These are phyloP conservation scores for Talaromyces sp. DNA, from an alignment of 2,329 filamentous ascomycete species.

Conservation along the genomic window DNA sequence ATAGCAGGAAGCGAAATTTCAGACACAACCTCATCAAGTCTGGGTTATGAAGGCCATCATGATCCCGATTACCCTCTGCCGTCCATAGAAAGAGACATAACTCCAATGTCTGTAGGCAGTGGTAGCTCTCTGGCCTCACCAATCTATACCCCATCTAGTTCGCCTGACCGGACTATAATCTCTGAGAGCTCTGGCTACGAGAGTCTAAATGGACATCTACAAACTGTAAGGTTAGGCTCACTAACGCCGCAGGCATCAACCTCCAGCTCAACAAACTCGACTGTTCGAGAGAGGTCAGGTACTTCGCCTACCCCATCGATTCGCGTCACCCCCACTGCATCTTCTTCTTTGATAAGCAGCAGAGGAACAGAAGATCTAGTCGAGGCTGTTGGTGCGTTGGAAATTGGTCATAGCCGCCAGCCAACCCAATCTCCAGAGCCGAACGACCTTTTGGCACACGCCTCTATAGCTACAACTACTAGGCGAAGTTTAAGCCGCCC, in stretches of 20 bases:
- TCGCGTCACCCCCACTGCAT: constrained; percentile 1
- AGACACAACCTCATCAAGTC: neutral
- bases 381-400: neutral
- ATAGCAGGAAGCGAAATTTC: neutral
- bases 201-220: neutral
- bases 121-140: neutral
- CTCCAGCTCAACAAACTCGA: neutral
- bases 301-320: constrained; percentile 2
- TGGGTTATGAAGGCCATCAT: neutral
- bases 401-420: neutral
- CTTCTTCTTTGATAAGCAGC: neutral
- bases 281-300: neutral
- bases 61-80: constrained; percentile 4
- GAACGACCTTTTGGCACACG: neutral
- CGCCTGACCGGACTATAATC: neutral
- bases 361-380: constrained; percentile 2
- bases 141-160: constrained; percentile 1
- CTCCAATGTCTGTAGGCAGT: neutral
- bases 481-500: neutral
- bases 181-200: neutral
- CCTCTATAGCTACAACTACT: neutral
- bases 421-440: constrained; percentile 1
- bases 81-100: constrained; percentile 6
- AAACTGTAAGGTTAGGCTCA: neutral
- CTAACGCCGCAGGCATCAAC: neutral